These are phyloP conservation scores for Lasiodiplodia hormozganensis DNA, from an alignment of 2,329 filamentous ascomycete genomes.

Conservation along the genomic window DNA sequence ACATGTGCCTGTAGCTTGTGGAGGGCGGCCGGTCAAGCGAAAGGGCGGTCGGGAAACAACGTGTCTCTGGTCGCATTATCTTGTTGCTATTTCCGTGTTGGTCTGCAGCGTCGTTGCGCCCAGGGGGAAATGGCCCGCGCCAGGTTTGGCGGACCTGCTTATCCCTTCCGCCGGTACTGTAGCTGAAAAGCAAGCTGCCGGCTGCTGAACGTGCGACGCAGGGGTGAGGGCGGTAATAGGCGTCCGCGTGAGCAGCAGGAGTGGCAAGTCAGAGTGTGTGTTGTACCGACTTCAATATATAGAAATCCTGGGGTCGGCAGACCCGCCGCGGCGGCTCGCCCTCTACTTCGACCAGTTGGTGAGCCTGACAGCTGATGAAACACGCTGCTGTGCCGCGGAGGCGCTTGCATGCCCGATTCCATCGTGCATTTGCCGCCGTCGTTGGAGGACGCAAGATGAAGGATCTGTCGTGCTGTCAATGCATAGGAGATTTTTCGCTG, in stretches of 20 bases:
- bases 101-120: slow-evolving; percentile 18
- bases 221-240: slow-evolving; percentile 15
- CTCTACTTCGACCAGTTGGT: slow-evolving; percentile 1
- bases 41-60: slow-evolving; percentile 22
- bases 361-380: slow-evolving; percentile 27
- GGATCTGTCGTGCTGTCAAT: slow-evolving; percentile 23
- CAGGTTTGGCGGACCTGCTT: slow-evolving; percentile 9
- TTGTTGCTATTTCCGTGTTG: slow-evolving; percentile 25
- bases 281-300: slow-evolving; percentile 26
- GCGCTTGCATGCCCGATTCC: slow-evolving; percentile 22
- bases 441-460: slow-evolving; percentile 26
- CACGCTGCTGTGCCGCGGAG: slow-evolving; percentile 18
- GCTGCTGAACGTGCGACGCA: slow-evolving; percentile 17
- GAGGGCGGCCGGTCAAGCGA: slow-evolving; percentile 6
- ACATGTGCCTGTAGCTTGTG: slow-evolving; percentile 15
- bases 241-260: slow-evolving; percentile 25
- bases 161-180: slow-evolving; percentile 10
- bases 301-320: slow-evolving; percentile 17
- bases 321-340: slow-evolving; percentile 12
- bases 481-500: slow-evolving; percentile 6
- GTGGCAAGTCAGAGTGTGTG: slow-evolving; percentile 18
- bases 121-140: slow-evolving; percentile 17
- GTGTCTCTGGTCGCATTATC: slow-evolving; percentile 25
- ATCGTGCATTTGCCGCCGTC: slow-evolving; percentile 21
- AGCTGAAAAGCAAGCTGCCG: slow-evolving; percentile 13